Evolutionary conservation across 2,329 filamentous ascomycete species (phyloP), one percentile per base, ranked within the genome.

Genomic region (Trichoderma aggressivum): DNA sequence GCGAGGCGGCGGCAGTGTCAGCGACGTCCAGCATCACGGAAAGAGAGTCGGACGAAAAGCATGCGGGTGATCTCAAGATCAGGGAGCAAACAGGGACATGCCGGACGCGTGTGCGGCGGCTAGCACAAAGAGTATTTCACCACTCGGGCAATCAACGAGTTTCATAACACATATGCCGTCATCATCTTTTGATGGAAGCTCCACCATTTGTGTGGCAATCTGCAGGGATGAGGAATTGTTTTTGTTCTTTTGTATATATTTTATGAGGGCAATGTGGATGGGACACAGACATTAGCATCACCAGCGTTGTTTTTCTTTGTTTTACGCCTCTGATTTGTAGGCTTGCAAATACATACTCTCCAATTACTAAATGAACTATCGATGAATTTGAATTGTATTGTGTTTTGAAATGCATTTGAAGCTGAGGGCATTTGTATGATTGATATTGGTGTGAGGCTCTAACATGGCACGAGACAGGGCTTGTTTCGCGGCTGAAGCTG

Each of bases 111-210:
- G 72, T 79, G 56, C 75, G 75, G 56, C 73, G 75, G 53, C 74
- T 79, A 47, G 75, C 77, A 53, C 76, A 79, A 30, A 78, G 72
- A 30, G 74, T 79, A 39, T 79, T 79, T 72, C 76, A 77, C 43
- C 75, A 70, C 58, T 63, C 71, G 16, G 36, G 59, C 32, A 71
- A 32, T 26, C 67, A 67, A 26, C 30, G 61, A n/a, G 66, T 72
- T 24, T 65, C 66, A 60, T 72, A 65, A n/a, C 30, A n/a, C 30
- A 50, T 24, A 60, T 32, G 30, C 28, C 24, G 16, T 26, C 30
- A 28, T 24, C 47, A 50, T 50, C 43, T 50, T 50, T 50, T 50
- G 43, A 16, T n/a, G 10, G 43, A 21, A 3, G 43, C 43, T 50
- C 50, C 53, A 59, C 16, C 34, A 28, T 58, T 36, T 55, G 34